A percentile compares a stretch with the other conserved stretches of the same genome.
Evolutionary conservation across 805 yeast species (phyloP).

Genomic region (Ogataea minuta): DNA sequence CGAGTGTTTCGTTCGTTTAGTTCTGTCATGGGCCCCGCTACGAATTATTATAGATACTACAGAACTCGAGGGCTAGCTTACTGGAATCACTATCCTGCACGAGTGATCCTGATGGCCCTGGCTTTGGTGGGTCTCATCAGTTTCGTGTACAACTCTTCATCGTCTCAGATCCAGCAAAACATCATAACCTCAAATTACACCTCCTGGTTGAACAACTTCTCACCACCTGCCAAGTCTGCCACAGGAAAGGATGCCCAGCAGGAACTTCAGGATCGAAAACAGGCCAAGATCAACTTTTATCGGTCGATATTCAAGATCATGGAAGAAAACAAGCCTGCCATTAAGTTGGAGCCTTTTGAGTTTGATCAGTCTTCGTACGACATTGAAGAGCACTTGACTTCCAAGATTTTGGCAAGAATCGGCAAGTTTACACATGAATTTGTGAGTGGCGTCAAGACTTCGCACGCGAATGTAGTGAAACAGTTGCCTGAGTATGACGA

Average conservation of each 20-base stretch:
- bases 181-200: constrained; percentile 26
- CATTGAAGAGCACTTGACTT: constrained; percentile 5
- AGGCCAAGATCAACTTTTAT: constrained; percentile 21
- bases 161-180: constrained; percentile 16
- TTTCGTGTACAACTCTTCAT: constrained; percentile 16
- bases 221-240: not conserved
- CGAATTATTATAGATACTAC: constrained; percentile 20
- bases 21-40: constrained; percentile 17
- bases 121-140: constrained; percentile 6
- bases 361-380: constrained; percentile 12
- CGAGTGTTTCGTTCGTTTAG: too few species aligned
- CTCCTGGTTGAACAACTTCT: constrained; percentile 22
- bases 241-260: constrained; percentile 9
- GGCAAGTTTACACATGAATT: constrained; percentile 23
- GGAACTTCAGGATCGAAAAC: constrained; percentile 12
- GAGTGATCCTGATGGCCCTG: constrained; percentile 8
- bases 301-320: constrained; percentile 22
- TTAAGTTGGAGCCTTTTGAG: constrained; percentile 20
- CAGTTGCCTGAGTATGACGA: constrained; percentile 39
- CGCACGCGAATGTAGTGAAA: constrained; percentile 31
- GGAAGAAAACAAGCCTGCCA: constrained; percentile 22
- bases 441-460: constrained; percentile 33
- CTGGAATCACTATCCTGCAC: constrained; percentile 14
- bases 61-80: constrained; percentile 16
- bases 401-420: constrained; percentile 11